Evolutionary conservation across 352 stramenopile genomes (phyloP).

Genomic region (Globisporangium spinosum): DNA sequence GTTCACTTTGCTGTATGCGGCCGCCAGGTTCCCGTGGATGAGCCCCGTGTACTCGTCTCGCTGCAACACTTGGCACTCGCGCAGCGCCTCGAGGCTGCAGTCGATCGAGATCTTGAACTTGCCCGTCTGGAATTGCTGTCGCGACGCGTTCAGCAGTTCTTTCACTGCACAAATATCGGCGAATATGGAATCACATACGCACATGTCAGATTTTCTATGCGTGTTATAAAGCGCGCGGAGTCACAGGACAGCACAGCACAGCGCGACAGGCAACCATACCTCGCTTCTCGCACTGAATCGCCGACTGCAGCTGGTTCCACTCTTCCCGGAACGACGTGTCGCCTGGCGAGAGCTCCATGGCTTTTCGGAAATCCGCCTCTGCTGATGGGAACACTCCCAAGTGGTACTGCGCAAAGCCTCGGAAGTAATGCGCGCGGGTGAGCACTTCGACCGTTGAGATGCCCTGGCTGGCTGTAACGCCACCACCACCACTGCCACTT

Average conservation of each 20-base stretch:
- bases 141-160: slow-evolving; percentile 43
- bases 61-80: slow-evolving; percentile 44
- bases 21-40: slow-evolving; percentile 63
- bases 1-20: slow-evolving; percentile 49
- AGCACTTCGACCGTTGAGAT: slow-evolving; percentile 23
- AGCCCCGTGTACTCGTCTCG: slow-evolving; percentile 62
- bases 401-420: slow-evolving; percentile 51
- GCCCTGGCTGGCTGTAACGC: neutral
- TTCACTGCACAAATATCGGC: slow-evolving; percentile 29
- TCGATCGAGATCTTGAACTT: slow-evolving; percentile 55
- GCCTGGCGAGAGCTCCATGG: slow-evolving; percentile 46
- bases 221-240: neutral
- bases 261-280: slow-evolving; percentile 11
- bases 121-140: slow-evolving; percentile 55
- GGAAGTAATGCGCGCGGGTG: slow-evolving; percentile 56
- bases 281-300: slow-evolving; percentile 38
- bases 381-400: slow-evolving; percentile 34
- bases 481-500: neutral
- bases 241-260: neutral
- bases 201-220: neutral
- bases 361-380: slow-evolving; percentile 48
- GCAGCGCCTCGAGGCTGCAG: slow-evolving; percentile 40
- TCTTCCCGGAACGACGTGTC: slow-evolving; percentile 50
- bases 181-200: neutral
- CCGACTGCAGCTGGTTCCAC: slow-evolving; percentile 45